A percentile compares a stretch with the other conserved stretches of the same genome.
These are phyloP conservation scores for Durotheca rogersii DNA, from an alignment of 495 filamentous ascomycete species.

Conservation along the genomic window DNA sequence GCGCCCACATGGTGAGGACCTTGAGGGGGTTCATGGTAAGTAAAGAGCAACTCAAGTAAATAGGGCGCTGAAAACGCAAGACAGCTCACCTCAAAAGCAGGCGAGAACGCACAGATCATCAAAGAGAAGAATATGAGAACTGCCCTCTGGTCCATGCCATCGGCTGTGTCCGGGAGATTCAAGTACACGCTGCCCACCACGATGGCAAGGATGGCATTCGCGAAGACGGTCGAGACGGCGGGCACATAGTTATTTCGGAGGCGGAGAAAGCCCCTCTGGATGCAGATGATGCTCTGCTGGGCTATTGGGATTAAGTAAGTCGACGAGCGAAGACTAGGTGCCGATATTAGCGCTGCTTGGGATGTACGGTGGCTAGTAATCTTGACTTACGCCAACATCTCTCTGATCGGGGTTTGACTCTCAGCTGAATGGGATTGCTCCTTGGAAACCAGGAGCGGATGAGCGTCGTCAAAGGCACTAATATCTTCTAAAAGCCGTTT, in stretches of 20 bases:
- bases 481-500: conserved; percentile 34
- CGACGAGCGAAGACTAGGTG: conserved; percentile 36
- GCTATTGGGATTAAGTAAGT: conserved; percentile 60
- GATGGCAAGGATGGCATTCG: conserved; percentile 61
- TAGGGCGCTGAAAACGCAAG: conserved; percentile 42
- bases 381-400: too few relatives aligned
- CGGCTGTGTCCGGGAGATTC: conserved; percentile 53
- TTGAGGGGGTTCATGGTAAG: too few relatives aligned
- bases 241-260: conserved; percentile 58
- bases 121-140: conserved; percentile 70
- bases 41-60: too few relatives aligned
- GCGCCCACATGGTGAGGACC: conserved; percentile 59
- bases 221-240: conserved; percentile 58
- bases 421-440: too few relatives aligned
- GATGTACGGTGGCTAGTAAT: too few relatives aligned
- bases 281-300: conserved; percentile 58
- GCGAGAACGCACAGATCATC: conserved; percentile 64
- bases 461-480: neutral
- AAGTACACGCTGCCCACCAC: conserved; percentile 70
- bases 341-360: neutral
- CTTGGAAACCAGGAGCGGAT: too few relatives aligned
- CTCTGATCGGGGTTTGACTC: too few relatives aligned
- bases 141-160: conserved; percentile 59
- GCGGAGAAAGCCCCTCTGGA: conserved; percentile 57
- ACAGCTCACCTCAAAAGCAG: conserved; percentile 53